Evolutionary conservation across 164 flowering plant genomes (phyloP).

Genomic region (Vitis rotundifolia): DNA sequence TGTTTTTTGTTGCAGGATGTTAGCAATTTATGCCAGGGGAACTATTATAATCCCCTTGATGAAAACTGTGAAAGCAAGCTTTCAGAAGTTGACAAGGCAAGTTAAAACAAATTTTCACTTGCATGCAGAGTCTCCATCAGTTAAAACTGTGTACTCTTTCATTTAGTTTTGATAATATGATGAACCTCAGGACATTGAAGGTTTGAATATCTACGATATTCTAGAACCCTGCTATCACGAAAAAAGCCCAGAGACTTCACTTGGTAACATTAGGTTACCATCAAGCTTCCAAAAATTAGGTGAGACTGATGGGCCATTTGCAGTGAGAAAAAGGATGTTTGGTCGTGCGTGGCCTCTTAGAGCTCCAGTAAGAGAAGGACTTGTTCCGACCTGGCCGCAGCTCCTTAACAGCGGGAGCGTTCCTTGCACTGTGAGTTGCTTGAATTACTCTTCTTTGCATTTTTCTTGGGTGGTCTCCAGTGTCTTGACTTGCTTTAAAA

Average conservation of each 20-base stretch:
- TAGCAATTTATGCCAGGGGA: constrained; percentile 50
- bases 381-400: constrained; percentile 91
- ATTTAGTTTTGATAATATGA: background rate
- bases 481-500: background rate
- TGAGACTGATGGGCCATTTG: constrained; percentile 74
- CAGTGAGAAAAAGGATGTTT: constrained; percentile 88
- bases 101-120: background rate
- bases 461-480: background rate
- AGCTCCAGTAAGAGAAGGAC: constrained; percentile 79
- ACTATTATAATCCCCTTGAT: constrained; percentile 44
- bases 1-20: constrained; percentile 33
- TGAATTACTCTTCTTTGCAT: background rate
- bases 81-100: constrained; percentile 57
- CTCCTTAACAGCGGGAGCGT: constrained; percentile 44
- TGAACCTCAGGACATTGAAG: constrained; percentile 45
- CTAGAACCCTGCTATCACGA: constrained; percentile 87
- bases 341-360: constrained; percentile 95
- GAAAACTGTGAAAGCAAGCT: constrained; percentile 46
- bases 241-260: constrained; percentile 13
- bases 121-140: background rate
- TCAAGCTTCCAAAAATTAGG: constrained; percentile 73
- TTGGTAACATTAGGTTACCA: constrained; percentile 45
- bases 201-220: constrained; percentile 76
- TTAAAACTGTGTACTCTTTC: background rate
- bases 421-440: constrained; percentile 80